Evolutionary conservation across 345 rosid genomes (phyloP).

Genomic region (Rhizophora apiculata): DNA sequence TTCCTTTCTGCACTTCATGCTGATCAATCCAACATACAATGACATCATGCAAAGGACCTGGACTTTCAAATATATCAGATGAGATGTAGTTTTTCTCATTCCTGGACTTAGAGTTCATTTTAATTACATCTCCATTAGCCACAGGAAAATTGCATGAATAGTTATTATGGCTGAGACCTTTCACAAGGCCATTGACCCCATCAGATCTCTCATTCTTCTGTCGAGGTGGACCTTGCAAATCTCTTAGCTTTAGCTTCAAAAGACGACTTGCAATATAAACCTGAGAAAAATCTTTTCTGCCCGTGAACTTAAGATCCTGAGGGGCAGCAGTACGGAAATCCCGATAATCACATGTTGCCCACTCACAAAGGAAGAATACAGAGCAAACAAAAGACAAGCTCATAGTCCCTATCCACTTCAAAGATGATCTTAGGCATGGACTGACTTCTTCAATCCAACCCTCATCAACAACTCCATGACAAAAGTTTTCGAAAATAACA

Average conservation of each 20-base stretch:
- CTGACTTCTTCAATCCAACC: constrained; percentile 84
- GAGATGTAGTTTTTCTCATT: constrained; percentile 23
- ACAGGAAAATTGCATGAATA: constrained; percentile 28
- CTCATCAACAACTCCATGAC: constrained; percentile 67
- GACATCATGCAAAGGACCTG: constrained; percentile 90
- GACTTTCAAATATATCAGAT: constrained; percentile 72
- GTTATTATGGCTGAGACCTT: constrained; percentile 28
- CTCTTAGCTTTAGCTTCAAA: constrained; percentile 68
- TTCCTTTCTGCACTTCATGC: constrained; percentile 72
- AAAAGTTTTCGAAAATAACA: constrained; percentile 73
- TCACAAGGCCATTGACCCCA: constrained; percentile 34
- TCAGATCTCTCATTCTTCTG: constrained; percentile 36
- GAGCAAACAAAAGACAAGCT: constrained; percentile 69
- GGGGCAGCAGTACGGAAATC: constrained; percentile 67
- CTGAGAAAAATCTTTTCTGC: constrained; percentile 77
- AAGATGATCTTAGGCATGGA: constrained; percentile 76
- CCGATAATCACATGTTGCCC: constrained; percentile 96
- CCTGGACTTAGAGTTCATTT: constrained; percentile 21
- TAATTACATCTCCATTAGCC: constrained; percentile 32
- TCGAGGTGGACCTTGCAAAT: constrained; percentile 36
- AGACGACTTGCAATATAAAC: constrained; percentile 74
- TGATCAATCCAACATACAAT: constrained; percentile 98
- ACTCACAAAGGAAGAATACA: constrained; percentile 86
- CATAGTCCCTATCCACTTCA: constrained; percentile 76
- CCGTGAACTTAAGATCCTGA: constrained; percentile 65